Evolutionary conservation across 306 rosid species (phyloP).

Genomic region (Vigna nakashimae): DNA sequence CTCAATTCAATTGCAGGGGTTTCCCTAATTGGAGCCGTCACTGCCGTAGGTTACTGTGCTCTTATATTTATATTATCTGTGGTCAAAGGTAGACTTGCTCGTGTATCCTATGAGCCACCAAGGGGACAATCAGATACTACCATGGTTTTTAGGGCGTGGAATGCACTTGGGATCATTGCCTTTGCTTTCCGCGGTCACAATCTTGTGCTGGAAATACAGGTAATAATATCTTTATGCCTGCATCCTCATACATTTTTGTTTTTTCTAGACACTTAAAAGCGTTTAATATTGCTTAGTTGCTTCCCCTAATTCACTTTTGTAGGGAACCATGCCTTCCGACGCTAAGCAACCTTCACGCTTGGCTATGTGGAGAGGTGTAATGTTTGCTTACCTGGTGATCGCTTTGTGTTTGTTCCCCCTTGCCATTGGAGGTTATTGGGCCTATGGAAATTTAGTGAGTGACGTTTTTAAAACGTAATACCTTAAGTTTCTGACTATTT

Average conservation of each 20-base stretch:
- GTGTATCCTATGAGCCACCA: conserved; percentile 53
- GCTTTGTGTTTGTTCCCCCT: conserved; percentile 78
- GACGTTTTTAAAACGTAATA: neutral
- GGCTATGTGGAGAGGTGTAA: conserved; percentile 81
- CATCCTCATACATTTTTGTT: neutral
- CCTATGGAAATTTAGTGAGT: conserved; percentile 69
- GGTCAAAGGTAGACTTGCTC: conserved; percentile 42
- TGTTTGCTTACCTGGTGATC: conserved; percentile 65
- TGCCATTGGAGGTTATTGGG: conserved; percentile 77
- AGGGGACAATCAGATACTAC: conserved; percentile 41
- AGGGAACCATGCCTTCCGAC: conserved; percentile 85
- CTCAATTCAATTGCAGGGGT: conserved; percentile 76
- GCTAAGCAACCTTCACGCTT: conserved; percentile 58
- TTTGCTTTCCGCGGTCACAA: conserved; percentile 89
- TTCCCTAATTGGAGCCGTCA: conserved; percentile 68
- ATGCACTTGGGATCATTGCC: conserved; percentile 75
- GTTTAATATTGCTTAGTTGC: neutral
- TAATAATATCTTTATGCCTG: neutral
- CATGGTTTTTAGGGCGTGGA: conserved; percentile 50
- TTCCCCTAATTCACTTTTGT: neutral
- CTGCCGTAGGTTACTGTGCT: conserved; percentile 68
- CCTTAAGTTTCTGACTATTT: conserved; percentile 8
- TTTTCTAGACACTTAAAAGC: neutral
- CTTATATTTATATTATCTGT: conserved; percentile 67
- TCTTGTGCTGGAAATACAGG: conserved; percentile 84